Evolutionary conservation across 257 asterid species (phyloP).

Genomic region (Ehretia macrophylla): DNA sequence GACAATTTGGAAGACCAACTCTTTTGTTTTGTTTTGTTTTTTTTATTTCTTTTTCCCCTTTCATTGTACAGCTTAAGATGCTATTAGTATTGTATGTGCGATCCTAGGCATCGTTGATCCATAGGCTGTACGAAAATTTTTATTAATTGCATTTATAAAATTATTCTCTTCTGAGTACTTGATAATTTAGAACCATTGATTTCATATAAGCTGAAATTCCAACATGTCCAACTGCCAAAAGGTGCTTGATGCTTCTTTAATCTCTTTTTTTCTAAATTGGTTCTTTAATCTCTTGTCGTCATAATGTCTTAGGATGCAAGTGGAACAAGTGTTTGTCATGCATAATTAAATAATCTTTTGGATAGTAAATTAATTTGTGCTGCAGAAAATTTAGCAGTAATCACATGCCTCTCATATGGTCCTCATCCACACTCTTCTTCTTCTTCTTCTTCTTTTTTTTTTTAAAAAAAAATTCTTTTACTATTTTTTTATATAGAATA

Average conservation of each 20-base stretch:
- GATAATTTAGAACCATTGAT: too few relatives aligned
- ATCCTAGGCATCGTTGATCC: constrained; percentile 69
- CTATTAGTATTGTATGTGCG: constrained; percentile 31
- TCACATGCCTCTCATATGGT: constrained; percentile 40
- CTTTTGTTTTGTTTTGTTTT: too few relatives aligned
- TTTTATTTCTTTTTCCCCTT: too few relatives aligned
- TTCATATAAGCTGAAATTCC: background rate
- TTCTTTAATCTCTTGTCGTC: constrained; percentile 8
- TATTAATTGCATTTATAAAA: constrained; percentile 6
- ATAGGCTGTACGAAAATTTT: constrained; percentile 30
- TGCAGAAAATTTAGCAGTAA: constrained; percentile 31
- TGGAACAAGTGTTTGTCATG: too few relatives aligned
- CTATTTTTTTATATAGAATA: too few relatives aligned
- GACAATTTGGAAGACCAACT: too few relatives aligned
- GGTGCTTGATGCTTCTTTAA: constrained; percentile 7
- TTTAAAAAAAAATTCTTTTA: too few relatives aligned
- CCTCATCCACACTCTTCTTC: background rate
- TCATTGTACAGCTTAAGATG: background rate
- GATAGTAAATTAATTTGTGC: constrained; percentile 10
- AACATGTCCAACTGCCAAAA: constrained; percentile 29
- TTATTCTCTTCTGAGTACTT: background rate
- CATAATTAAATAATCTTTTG: constrained; percentile 5
- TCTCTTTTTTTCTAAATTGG: too few relatives aligned
- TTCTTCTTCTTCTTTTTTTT: too few relatives aligned
- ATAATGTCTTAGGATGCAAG: constrained; percentile 3